These are phyloP conservation scores for Podila epicladia DNA, from an alignment of 192 early-diverging fungal species.

Conservation along the genomic window DNA sequence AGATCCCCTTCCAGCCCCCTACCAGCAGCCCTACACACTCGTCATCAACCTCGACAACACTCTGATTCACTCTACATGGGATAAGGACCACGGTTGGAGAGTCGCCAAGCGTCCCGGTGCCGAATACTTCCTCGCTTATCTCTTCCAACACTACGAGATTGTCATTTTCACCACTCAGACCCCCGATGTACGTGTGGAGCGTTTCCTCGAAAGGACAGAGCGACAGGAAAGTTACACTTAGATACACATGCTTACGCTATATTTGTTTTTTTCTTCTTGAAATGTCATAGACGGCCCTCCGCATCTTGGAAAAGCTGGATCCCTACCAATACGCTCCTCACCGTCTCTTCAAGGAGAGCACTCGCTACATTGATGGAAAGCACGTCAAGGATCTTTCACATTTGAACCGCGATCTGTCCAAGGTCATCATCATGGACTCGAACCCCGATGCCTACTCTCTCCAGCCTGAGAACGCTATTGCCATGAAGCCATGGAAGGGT, in stretches of 20 bases:
- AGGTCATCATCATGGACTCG: constrained; percentile 94
- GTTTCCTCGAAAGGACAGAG: not conserved
- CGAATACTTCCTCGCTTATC: constrained; percentile 93
- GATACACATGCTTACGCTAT: not conserved
- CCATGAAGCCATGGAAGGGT: constrained; percentile 88
- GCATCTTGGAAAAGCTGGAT: constrained; percentile 90
- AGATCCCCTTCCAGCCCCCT: constrained; percentile 86
- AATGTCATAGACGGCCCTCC: constrained; percentile 73
- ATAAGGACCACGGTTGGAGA: constrained; percentile 96
- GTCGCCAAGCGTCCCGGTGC: constrained; percentile 95
- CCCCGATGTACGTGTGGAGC: constrained; percentile 68
- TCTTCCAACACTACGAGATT: constrained; percentile 93
- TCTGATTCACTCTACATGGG: constrained; percentile 93
- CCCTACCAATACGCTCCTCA: constrained; percentile 88
- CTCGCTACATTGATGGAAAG: constrained; percentile 85
- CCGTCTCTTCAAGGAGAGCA: constrained; percentile 92
- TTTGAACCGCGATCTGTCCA: constrained; percentile 93
- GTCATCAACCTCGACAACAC: constrained; percentile 97
- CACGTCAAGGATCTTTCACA: constrained; percentile 90
- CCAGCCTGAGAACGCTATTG: constrained; percentile 93
- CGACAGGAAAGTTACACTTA: not conserved
- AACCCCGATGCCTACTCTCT: constrained; percentile 83
- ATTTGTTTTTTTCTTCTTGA: constrained; percentile 2
- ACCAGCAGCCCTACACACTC: constrained; percentile 90
- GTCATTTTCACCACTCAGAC: constrained; percentile 95